These are phyloP conservation scores for Pestalotiopsis fici DNA, from an alignment of 2,329 filamentous ascomycete species.

Conservation along the genomic window DNA sequence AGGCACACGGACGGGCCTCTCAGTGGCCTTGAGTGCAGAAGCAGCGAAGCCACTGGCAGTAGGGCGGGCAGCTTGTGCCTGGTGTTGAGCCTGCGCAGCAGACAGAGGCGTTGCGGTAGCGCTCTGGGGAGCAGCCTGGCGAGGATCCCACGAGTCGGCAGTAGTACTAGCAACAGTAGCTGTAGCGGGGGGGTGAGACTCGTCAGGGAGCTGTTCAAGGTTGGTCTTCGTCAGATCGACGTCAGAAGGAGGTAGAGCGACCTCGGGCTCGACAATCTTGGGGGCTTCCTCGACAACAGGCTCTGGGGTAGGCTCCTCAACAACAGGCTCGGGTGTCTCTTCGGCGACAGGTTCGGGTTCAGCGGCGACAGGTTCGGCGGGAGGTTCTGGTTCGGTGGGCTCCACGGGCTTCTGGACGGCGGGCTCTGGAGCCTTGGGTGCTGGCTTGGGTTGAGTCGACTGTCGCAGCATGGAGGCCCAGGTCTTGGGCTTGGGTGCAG, in stretches of 20 bases:
- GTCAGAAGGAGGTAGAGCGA: conserved; percentile 67
- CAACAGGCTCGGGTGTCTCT: conserved; percentile 32
- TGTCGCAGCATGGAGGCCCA: conserved; percentile 78
- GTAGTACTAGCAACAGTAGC: conserved; percentile 87
- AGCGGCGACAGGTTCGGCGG: conserved; percentile 38
- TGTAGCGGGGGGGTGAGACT: conserved; percentile 74
- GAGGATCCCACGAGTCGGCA: conserved; percentile 81
- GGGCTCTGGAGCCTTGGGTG: conserved; percentile 48
- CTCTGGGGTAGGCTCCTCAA: conserved; percentile 25
- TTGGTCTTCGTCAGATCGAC: conserved; percentile 90
- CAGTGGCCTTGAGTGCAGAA: conserved; percentile 78
- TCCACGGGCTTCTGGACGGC: conserved; percentile 47
- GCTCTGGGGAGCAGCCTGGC: conserved; percentile 54
- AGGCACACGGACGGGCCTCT: conserved; percentile 66
- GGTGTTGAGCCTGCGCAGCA: conserved; percentile 63
- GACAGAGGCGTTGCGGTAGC: conserved; percentile 68
- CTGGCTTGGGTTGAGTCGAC: conserved; percentile 58
- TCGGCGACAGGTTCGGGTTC: conserved; percentile 40
- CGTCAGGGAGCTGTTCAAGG: conserved; percentile 86
- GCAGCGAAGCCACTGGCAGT: conserved; percentile 74
- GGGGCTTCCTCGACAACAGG: conserved; percentile 32
- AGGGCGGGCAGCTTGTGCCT: conserved; percentile 47
- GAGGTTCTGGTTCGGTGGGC: conserved; percentile 45
- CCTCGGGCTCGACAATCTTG: conserved; percentile 48
- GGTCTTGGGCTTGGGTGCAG: conserved; percentile 53